phyloP scores from a whole-genome alignment of 2,329 filamentous ascomycete genomes.

The Harringtonia aguacate region DNA sequence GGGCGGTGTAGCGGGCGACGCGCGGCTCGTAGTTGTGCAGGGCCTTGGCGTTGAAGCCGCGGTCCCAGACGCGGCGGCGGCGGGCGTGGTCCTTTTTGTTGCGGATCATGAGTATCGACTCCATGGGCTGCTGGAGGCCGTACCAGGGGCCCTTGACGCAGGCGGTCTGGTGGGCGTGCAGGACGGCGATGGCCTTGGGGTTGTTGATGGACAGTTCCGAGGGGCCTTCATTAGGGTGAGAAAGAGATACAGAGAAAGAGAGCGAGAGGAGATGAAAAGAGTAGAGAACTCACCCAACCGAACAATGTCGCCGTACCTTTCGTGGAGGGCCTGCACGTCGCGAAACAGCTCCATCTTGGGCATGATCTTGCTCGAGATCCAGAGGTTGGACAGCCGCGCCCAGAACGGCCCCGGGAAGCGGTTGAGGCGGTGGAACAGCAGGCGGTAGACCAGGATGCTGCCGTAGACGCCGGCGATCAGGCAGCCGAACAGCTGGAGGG shows the following conservation, averaged over 20 bases:
- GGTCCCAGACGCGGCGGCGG: conserved; percentile 11
- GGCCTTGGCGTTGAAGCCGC: conserved; percentile 9
- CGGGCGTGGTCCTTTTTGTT: conserved; percentile 8
- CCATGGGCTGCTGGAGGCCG: conserved; percentile 10
- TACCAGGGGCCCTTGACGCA: conserved; percentile 12
- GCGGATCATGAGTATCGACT: conserved; percentile 11
- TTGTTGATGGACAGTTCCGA: conserved; percentile 8
- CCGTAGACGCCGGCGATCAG: conserved; percentile 1
- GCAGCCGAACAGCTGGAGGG: not conserved
- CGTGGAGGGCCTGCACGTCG: conserved; percentile 4
- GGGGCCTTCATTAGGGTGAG: conserved; percentile 4
- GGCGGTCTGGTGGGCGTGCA: conserved; percentile 5
- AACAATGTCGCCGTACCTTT: conserved; percentile 4
- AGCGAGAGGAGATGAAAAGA: not conserved
- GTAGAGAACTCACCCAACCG: conserved; percentile 4
- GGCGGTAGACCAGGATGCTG: conserved; percentile 10
- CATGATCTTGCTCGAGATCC: not conserved
- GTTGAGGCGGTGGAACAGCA: conserved; percentile 9
- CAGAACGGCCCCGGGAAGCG: conserved; percentile 9
- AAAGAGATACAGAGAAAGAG: not conserved
- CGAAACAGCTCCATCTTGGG: not conserved
- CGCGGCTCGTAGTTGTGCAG: conserved; percentile 16
- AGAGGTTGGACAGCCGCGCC: conserved; percentile 4
- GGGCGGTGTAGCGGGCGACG: conserved; percentile 11
- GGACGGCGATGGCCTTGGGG: not conserved